Percentiles rank a stretch among this genome's conserved stretches.
phyloP scores from a whole-genome alignment of 805 yeast species.

The Sugiyamaella qingdaonensis region DNA sequence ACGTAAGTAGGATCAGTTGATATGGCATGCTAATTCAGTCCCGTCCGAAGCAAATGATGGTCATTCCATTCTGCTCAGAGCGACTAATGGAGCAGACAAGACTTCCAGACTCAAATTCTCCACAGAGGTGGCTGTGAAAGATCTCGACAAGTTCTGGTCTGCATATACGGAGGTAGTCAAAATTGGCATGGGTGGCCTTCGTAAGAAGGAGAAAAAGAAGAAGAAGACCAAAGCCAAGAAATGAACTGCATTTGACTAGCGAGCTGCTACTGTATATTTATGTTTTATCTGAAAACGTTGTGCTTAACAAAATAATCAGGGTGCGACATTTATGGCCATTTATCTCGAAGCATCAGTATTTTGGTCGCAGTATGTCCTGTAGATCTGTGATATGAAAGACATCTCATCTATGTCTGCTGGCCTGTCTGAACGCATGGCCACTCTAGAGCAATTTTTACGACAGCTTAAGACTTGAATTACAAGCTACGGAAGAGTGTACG shows the following conservation, averaged over 20 bases:
- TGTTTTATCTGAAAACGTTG: background rate
- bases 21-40: constrained; percentile 12
- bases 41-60: constrained; percentile 2
- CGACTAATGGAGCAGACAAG: constrained; percentile 46
- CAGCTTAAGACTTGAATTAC: too few relatives aligned
- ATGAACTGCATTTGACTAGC: background rate
- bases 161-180: constrained; percentile 68
- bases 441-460: too few relatives aligned
- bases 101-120: constrained; percentile 53
- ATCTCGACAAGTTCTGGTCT: constrained; percentile 70
- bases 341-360: too few relatives aligned
- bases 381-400: too few relatives aligned
- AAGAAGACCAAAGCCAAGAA: constrained; percentile 47
- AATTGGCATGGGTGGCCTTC: constrained; percentile 67
- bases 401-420: too few relatives aligned
- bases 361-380: too few relatives aligned
- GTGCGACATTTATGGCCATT: too few relatives aligned
- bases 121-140: constrained; percentile 61
- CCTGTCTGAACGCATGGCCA: too few relatives aligned
- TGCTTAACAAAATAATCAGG: too few relatives aligned
- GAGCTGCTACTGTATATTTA: background rate
- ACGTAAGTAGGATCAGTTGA: constrained; percentile 22
- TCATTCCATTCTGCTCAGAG: constrained; percentile 61
- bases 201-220: constrained; percentile 78
- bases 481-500: too few relatives aligned